Evolutionary conservation across 306 rosid species (phyloP).

Genomic region (Hippophae tibetana): DNA sequence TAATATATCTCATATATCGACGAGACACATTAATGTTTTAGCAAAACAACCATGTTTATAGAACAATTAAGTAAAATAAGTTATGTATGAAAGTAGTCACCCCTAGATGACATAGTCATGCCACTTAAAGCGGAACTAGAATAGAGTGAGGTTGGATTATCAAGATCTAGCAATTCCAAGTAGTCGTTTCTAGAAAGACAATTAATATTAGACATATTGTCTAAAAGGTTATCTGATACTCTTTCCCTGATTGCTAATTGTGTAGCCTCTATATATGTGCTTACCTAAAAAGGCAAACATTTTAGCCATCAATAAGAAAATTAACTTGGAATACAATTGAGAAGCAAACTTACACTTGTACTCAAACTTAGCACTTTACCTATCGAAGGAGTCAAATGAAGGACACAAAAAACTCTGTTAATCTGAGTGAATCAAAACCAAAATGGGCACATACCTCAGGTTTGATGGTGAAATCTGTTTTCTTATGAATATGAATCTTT

Average conservation of each 20-base stretch:
- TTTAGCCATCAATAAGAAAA: no score
- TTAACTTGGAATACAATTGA: background rate
- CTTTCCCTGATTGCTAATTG: conserved; percentile 15
- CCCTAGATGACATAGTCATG: conserved; percentile 22
- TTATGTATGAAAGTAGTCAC: background rate
- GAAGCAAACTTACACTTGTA: no score
- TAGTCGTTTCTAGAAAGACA: conserved; percentile 18
- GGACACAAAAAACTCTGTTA: no score
- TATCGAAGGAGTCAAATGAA: no score
- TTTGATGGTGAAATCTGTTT: conserved; percentile 21
- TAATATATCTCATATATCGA: no score
- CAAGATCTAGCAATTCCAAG: conserved; percentile 35
- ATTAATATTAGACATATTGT: conserved; percentile 12
- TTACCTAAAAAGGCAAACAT: conserved; percentile 16
- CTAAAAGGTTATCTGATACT: conserved; percentile 6
- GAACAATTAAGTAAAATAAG: no score
- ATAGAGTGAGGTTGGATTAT: conserved; percentile 18
- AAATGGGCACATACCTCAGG: conserved; percentile 10
- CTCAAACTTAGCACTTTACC: background rate
- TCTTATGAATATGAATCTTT: conserved; percentile 11
- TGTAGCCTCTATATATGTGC: conserved; percentile 9
- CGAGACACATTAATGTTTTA: no score
- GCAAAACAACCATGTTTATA: no score
- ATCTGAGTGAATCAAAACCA: background rate
- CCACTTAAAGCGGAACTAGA: conserved; percentile 40